Conservation (phyloP, 164 flowering plant species). For the Chloranthus sessilifolius region DNA sequence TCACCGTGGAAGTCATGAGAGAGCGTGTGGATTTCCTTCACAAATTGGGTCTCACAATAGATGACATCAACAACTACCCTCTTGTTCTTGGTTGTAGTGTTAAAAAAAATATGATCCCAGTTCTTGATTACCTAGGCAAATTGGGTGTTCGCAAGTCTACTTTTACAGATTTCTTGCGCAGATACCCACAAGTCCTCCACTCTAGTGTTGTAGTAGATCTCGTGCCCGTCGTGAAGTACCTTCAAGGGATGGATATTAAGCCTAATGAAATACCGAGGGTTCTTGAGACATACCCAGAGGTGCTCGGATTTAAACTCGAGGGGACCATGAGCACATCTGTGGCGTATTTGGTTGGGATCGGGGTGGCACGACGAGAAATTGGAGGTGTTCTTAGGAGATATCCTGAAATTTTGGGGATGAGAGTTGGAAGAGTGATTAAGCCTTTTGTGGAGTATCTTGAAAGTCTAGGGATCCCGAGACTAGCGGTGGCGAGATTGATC, state of each 20-base stretch:
- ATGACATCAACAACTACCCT: constrained; percentile 88
- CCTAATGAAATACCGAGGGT: constrained; percentile 71
- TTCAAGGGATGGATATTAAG: constrained; percentile 87
- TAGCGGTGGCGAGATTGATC: constrained; percentile 81
- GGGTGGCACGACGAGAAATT: constrained; percentile 87
- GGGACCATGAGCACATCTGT: constrained; percentile 99
- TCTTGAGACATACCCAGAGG: constrained; percentile 84
- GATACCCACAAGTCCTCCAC: constrained; percentile 95
- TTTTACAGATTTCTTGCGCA: constrained; percentile 61
- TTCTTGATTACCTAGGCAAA: constrained; percentile 91
- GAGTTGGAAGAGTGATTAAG: constrained; percentile 85
- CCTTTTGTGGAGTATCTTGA: constrained; percentile 88
- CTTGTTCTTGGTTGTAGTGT: constrained; percentile 96
- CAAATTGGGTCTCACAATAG: constrained; percentile 72
- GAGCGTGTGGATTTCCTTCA: constrained; percentile 93
- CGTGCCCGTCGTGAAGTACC: constrained; percentile 84
- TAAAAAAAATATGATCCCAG: constrained; percentile 96
- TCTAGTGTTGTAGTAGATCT: constrained; percentile 93
- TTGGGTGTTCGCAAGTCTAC: constrained; percentile 75
- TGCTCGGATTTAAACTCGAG: constrained; percentile 89
- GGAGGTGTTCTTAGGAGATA: constrained; percentile 65
- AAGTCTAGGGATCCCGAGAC: constrained; percentile 63
- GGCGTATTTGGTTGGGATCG: constrained; percentile 91
- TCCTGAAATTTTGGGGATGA: constrained; percentile 90
- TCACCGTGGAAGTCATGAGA: constrained; percentile 80